Evolutionary conservation across 2,329 filamentous ascomycete species (phyloP).

Genomic region (Stachybotrys chartarum): DNA sequence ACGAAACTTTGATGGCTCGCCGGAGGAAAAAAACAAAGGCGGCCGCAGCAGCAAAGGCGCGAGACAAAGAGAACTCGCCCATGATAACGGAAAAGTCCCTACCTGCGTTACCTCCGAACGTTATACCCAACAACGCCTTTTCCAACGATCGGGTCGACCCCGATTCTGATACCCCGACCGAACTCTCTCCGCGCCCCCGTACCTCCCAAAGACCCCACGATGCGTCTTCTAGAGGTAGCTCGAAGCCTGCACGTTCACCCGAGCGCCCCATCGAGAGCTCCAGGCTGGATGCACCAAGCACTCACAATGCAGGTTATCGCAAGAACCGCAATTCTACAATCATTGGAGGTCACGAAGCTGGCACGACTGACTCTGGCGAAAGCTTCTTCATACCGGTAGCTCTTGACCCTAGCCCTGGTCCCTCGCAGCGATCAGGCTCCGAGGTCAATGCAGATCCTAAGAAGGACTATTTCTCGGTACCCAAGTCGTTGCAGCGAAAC

Average conservation of each 20-base stretch:
- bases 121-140: slow-evolving; percentile 55
- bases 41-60: slow-evolving; percentile 47
- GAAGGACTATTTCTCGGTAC: slow-evolving; percentile 52
- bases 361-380: slow-evolving; percentile 49
- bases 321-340: slow-evolving; percentile 69
- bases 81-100: slow-evolving; percentile 85
- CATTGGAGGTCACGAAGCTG: slow-evolving; percentile 40
- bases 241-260: slow-evolving; percentile 45
- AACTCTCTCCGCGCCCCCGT: slow-evolving; percentile 59
- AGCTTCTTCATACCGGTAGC: slow-evolving; percentile 73
- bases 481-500: slow-evolving; percentile 37
- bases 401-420: slow-evolving; percentile 60
- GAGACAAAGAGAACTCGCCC: slow-evolving; percentile 56
- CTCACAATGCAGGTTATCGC: slow-evolving; percentile 71
- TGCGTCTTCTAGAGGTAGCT: slow-evolving; percentile 47
- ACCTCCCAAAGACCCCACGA: slow-evolving; percentile 43
- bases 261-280: slow-evolving; percentile 38
- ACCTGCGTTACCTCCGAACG: slow-evolving; percentile 79
- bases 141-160: slow-evolving; percentile 51
- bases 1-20: slow-evolving; percentile 92
- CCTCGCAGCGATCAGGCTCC: slow-evolving; percentile 47
- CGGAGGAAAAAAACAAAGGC: slow-evolving; percentile 80
- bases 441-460: slow-evolving; percentile 39
- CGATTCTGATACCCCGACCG: slow-evolving; percentile 61
- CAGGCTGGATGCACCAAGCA: slow-evolving; percentile 53